phyloP scores from a whole-genome alignment of 495 filamentous ascomycete species.

The Halenospora varia region DNA sequence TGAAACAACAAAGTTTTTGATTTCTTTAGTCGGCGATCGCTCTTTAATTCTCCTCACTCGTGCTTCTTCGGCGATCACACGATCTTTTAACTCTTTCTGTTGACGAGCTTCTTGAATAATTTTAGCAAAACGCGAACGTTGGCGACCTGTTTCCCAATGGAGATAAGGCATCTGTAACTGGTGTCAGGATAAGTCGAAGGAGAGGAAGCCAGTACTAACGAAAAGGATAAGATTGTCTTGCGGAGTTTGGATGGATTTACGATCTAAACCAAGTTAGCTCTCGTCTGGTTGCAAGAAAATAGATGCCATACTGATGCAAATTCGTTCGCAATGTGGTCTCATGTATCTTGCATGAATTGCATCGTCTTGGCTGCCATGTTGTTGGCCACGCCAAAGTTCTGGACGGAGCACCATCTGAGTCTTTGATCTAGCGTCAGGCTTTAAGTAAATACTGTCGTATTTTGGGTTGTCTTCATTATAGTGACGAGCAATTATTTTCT shows the following conservation, averaged over 20 bases:
- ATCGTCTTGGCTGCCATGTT: neutral
- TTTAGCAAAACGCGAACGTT: neutral
- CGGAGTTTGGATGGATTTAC: neutral
- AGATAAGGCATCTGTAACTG: slow-evolving; percentile 28
- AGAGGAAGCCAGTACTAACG: slow-evolving; percentile 8
- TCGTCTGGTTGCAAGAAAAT: too few species aligned
- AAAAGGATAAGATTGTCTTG: slow-evolving; percentile 24
- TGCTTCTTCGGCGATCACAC: too few species aligned
- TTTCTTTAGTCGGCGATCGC: too few species aligned
- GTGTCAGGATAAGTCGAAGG: neutral
- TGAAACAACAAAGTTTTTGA: too few species aligned
- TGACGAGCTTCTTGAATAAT: neutral
- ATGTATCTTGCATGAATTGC: neutral
- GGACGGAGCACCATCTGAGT: neutral
- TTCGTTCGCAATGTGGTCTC: slow-evolving; percentile 6
- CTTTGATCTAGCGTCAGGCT: neutral
- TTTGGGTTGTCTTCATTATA: slow-evolving; percentile 25
- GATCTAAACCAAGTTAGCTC: too few species aligned
- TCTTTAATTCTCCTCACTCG: too few species aligned
- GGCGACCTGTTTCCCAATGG: slow-evolving; percentile 27
- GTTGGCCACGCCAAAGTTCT: neutral
- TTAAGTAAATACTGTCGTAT: slow-evolving; percentile 7
- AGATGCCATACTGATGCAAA: too few species aligned
- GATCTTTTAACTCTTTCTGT: too few species aligned
- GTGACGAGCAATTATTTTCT: slow-evolving; percentile 23